phyloP scores from a whole-genome alignment of 2,329 filamentous ascomycete species.

The Fusarium globosum region DNA sequence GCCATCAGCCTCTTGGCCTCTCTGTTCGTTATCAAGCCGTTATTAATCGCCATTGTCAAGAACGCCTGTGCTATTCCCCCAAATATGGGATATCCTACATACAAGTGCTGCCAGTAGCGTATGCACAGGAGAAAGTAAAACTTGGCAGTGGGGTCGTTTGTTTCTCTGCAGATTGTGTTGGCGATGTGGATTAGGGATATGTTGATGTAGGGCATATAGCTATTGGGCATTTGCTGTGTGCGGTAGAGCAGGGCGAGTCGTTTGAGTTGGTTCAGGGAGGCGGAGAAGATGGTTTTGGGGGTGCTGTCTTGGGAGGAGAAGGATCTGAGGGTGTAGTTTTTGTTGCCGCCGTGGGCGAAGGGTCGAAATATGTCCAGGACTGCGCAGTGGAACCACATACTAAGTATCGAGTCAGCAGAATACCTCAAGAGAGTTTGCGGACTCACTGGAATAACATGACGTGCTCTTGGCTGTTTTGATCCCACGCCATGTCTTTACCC shows the following conservation, averaged over 20 bases:
- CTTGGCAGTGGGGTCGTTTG: accelerated
- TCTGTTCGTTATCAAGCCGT: background rate
- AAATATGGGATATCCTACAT: background rate
- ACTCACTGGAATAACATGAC: constrained; percentile 1
- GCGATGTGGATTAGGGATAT: constrained; percentile 7
- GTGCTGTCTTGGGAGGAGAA: background rate
- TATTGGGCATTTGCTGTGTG: background rate
- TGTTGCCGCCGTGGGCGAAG: background rate
- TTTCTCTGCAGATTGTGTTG: constrained; percentile 5
- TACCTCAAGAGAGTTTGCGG: accelerated
- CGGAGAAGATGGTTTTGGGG: background rate
- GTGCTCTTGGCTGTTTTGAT: background rate
- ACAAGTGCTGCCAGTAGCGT: constrained; percentile 5
- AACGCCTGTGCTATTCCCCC: background rate
- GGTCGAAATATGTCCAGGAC: constrained; percentile 1
- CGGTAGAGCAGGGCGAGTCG: background rate
- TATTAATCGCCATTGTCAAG: constrained; percentile 4
- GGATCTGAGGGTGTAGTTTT: background rate
- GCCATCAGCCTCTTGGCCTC: background rate
- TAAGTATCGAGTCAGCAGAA: accelerated
- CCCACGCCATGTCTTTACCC: background rate
- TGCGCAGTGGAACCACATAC: constrained; percentile 10
- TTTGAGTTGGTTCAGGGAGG: background rate
- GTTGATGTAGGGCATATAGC: constrained; percentile 12
- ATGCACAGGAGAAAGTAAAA: background rate